Evolutionary conservation across 2,329 filamentous ascomycete genomes (phyloP), one percentile per base, ranked within the genome.

Genomic region (Chalaropsis ovoidea): DNA sequence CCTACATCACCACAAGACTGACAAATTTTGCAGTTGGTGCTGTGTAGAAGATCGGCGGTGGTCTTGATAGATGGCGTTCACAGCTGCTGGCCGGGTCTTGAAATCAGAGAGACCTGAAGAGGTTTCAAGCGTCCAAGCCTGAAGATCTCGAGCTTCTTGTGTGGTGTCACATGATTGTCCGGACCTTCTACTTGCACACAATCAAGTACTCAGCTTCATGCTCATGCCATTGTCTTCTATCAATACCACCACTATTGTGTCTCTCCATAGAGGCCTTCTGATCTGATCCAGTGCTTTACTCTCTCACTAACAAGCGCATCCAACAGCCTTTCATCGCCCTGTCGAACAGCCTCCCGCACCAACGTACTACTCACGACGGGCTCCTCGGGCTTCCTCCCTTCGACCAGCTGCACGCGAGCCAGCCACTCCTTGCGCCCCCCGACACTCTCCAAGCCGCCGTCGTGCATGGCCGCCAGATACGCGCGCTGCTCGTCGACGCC

Each of bases 231-330:
- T 58, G 11, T 31, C 19, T 76, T 73, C 24, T 76, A n/a, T 74
- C 39, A 69, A 70, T 61, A 10, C n/a, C 17, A 10, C 2, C 13
- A 19, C 7, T 15, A 1, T 58, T 4, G 19, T 3, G 4, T 58
- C 19, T 62, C 47, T n/a, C n/a, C 22, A 74, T 90, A 90, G 67
- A 90, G 68, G 1, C 71, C 73, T 70, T 83, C 77, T 11, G 76
- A 74, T 68, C 79, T 73, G 35, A 91, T 79, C 81, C 84, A 89
- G 24, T 72, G 74, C 60, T 75, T 76, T 0, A 91, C 82, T 1
- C 78, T 78, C 1, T 74, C 72, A 0, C 82, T 83, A 42, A 89
- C 85, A 69, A 89, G 71, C 65, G 71, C 71, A 19, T 71, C 72
- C 62, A 90, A 73, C 64, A 71, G 73, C 2, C 75, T 75, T 77